phyloP scores from a whole-genome alignment of 345 rosid species.

The Brassica carinata region DNA sequence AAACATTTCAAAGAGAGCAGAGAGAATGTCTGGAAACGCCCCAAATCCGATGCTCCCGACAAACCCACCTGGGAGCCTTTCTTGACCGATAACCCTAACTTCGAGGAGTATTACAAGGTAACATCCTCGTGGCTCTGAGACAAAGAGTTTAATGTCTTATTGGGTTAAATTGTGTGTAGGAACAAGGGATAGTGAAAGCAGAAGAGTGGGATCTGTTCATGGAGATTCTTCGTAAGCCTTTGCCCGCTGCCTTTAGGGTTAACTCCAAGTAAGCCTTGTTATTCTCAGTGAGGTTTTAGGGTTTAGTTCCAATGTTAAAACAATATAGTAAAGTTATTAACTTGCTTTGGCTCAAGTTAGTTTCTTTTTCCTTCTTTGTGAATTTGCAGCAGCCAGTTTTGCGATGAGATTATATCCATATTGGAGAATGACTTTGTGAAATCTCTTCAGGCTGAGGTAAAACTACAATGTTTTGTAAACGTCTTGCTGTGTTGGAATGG shows the following conservation, averaged over 20 bases:
- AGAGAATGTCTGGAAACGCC: slow-evolving; percentile 86
- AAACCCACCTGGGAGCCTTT: slow-evolving; percentile 42
- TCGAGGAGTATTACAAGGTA: slow-evolving; percentile 93
- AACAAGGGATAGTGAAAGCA: slow-evolving; percentile 70
- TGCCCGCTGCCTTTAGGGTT: slow-evolving; percentile 94
- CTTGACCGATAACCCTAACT: slow-evolving; percentile 66
- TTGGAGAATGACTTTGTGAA: slow-evolving; percentile 83
- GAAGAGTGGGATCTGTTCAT: slow-evolving; percentile 86
- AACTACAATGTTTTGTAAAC: neutral
- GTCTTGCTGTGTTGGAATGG: neutral
- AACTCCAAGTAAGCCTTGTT: slow-evolving; percentile 61
- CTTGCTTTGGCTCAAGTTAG: neutral
- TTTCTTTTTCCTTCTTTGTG: neutral
- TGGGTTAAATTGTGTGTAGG: slow-evolving; percentile 46
- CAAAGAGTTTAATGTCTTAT: neutral
- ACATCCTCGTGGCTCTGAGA: neutral
- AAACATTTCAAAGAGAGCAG: slow-evolving; percentile 80
- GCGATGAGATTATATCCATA: slow-evolving; percentile 62
- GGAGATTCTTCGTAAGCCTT: slow-evolving; percentile 73
- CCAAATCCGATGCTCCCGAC: slow-evolving; percentile 54
- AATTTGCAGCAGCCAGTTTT: slow-evolving; percentile 72
- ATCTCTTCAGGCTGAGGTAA: slow-evolving; percentile 76
- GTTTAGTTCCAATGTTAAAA: too few species aligned
- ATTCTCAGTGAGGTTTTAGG: neutral
- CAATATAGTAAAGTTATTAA: neutral